Percentiles rank a stretch among this genome's conserved stretches.
These are phyloP conservation scores for Onygenales sp. DNA, from an alignment of 2,329 filamentous ascomycete genomes.

Conservation along the genomic window DNA sequence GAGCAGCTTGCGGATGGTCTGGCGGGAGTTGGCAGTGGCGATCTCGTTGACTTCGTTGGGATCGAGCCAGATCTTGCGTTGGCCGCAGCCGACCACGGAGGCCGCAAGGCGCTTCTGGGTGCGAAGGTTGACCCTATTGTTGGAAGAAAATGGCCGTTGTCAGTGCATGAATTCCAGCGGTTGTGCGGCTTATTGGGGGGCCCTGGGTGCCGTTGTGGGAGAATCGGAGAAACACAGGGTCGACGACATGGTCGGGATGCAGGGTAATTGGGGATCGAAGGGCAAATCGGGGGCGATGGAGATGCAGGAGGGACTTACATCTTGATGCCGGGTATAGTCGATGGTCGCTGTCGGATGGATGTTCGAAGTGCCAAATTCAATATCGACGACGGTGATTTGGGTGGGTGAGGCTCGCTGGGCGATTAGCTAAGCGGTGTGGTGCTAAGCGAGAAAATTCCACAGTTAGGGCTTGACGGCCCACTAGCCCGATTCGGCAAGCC, in stretches of 20 bases:
- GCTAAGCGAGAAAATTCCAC: constrained; percentile 15
- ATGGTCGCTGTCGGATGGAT: constrained; percentile 12
- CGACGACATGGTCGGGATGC: not conserved
- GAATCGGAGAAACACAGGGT: not conserved
- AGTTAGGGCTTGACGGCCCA: constrained; percentile 10
- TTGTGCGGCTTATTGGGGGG: too few species aligned
- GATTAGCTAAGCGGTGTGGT: constrained; percentile 14
- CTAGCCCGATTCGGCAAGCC: not conserved
- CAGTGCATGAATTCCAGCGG: not conserved
- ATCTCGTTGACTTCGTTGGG: constrained; percentile 99
- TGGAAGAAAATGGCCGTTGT: constrained; percentile 15
- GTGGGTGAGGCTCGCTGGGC: not conserved
- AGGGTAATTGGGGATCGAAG: not conserved
- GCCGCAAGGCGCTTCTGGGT: constrained; percentile 99
- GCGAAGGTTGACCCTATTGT: constrained; percentile 90
- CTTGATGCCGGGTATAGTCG: constrained; percentile 14
- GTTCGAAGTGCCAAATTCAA: constrained; percentile 11
- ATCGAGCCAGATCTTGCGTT: constrained; percentile 99
- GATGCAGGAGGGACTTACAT: constrained; percentile 12
- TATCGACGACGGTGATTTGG: not conserved
- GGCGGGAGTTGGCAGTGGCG: constrained; percentile 99
- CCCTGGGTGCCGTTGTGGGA: not conserved
- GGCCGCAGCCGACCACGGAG: constrained; percentile 95
- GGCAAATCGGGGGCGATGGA: not conserved
- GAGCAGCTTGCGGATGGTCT: constrained; percentile 99